These are phyloP conservation scores for Citeromyces hawaiiensis DNA, from an alignment of 1,139 yeast species.

Conservation along the genomic window DNA sequence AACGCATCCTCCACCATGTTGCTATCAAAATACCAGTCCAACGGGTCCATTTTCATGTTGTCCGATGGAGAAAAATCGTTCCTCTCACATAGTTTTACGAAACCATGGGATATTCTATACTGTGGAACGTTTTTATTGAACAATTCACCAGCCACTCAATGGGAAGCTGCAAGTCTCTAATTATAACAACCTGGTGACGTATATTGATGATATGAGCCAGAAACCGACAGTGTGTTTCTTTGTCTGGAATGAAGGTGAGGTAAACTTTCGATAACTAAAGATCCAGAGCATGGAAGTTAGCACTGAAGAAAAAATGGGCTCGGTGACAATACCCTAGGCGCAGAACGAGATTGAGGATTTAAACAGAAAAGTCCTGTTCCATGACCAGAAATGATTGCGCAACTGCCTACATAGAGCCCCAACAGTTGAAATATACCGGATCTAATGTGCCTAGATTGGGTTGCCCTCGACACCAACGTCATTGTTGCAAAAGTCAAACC, in stretches of 20 bases:
- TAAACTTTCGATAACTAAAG: too few species aligned
- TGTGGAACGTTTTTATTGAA: slow-evolving; percentile 40
- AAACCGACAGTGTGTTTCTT: slow-evolving; percentile 48
- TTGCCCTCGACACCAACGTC: too few species aligned
- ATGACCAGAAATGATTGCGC: too few species aligned
- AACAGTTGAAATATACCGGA: too few species aligned
- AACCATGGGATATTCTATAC: slow-evolving; percentile 27
- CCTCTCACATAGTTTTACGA: slow-evolving; percentile 19
- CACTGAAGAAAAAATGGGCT: too few species aligned
- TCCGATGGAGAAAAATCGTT: slow-evolving; percentile 38
- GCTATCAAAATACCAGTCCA: slow-evolving; percentile 68
- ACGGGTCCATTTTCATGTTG: slow-evolving; percentile 37
- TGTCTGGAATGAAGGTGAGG: slow-evolving; percentile 26
- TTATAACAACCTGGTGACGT: slow-evolving; percentile 43
- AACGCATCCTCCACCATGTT: slow-evolving; percentile 57
- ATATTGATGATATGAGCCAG: slow-evolving; percentile 39
- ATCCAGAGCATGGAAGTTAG: too few species aligned
- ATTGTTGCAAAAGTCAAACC: too few species aligned
- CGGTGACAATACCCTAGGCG: too few species aligned
- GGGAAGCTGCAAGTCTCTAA: slow-evolving; percentile 39
- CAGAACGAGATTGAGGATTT: too few species aligned
- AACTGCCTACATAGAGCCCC: too few species aligned
- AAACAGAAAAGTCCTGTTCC: too few species aligned
- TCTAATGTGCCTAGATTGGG: too few species aligned
- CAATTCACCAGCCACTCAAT: slow-evolving; percentile 52